phyloP scores from a whole-genome alignment of 2,329 filamentous ascomycete species.

The Neurospora sp. region DNA sequence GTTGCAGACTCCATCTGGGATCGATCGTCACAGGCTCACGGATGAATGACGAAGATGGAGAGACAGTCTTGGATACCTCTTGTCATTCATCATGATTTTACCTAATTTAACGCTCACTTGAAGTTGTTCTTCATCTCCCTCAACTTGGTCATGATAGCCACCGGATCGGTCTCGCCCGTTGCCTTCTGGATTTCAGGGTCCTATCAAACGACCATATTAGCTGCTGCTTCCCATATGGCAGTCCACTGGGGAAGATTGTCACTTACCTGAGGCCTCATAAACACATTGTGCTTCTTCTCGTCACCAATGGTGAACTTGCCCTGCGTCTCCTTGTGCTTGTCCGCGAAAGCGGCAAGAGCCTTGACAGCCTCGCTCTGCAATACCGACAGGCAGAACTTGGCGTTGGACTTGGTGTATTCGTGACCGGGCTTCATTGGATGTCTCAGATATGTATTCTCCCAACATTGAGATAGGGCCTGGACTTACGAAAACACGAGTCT shows the following conservation, averaged over 20 bases:
- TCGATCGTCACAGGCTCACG: neutral
- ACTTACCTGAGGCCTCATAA: constrained; percentile 77
- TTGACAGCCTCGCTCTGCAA: constrained; percentile 65
- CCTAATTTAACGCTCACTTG: constrained; percentile 35
- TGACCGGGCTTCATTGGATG: constrained; percentile 61
- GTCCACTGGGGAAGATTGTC: neutral
- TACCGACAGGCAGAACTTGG: constrained; percentile 75
- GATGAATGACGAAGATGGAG: neutral
- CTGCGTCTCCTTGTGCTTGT: constrained; percentile 77
- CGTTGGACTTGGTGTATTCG: constrained; percentile 96
- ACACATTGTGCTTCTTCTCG: constrained; percentile 96
- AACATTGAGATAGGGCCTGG: neutral
- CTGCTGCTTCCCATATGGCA: neutral
- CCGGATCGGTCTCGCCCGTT: constrained; percentile 68
- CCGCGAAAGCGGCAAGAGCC: constrained; percentile 66
- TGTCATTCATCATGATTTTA: neutral
- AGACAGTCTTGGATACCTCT: neutral
- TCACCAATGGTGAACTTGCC: constrained; percentile 95
- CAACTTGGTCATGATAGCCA: constrained; percentile 76
- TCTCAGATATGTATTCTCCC: neutral
- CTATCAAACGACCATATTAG: constrained; percentile 27
- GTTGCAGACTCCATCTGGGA: neutral
- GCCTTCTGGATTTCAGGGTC: constrained; percentile 77
- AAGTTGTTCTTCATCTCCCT: constrained; percentile 85
- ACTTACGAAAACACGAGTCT: constrained; percentile 80